These are phyloP conservation scores for Aspergillus egyptiacus DNA, from an alignment of 495 filamentous ascomycete genomes.

Conservation along the genomic window DNA sequence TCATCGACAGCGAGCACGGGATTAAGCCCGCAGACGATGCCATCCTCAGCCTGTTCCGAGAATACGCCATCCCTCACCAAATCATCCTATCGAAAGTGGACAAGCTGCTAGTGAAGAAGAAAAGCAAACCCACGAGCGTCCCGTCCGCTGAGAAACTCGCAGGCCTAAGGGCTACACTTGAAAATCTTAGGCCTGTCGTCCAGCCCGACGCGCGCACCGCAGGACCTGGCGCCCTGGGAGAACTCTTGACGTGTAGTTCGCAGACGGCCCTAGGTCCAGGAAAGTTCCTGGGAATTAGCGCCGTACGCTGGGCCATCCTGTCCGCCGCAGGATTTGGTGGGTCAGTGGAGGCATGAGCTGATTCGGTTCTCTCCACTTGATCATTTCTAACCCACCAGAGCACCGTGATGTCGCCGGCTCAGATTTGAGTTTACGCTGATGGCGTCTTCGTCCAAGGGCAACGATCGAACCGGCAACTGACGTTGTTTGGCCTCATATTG, in stretches of 20 bases:
- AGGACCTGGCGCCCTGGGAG: slow-evolving; percentile 44
- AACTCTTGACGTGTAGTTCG: slow-evolving; percentile 46
- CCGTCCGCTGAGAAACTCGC: slow-evolving; percentile 25
- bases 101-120: slow-evolving; percentile 36
- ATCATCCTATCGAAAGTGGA: slow-evolving; percentile 84
- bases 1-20: slow-evolving; percentile 78
- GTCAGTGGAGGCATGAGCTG: slow-evolving; percentile 22
- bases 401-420: neutral
- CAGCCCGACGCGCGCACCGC: slow-evolving; percentile 29
- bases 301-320: slow-evolving; percentile 47
- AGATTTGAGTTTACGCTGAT: no score
- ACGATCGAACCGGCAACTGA: neutral
- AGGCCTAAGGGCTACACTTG: slow-evolving; percentile 26
- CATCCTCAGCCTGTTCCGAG: slow-evolving; percentile 58
- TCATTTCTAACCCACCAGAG: neutral
- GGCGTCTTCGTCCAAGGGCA: neutral
- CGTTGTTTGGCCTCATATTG: neutral
- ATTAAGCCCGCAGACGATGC: slow-evolving; percentile 65
- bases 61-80: slow-evolving; percentile 61
- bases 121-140: slow-evolving; percentile 27
- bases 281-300: slow-evolving; percentile 38
- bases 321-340: slow-evolving; percentile 45
- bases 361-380: neutral
- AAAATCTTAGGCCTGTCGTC: slow-evolving; percentile 21
- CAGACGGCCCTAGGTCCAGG: slow-evolving; percentile 26